Evolutionary conservation across 495 filamentous ascomycete species (phyloP), one percentile per base, ranked within the genome.

Genomic region (Xeromyces bisporus): DNA sequence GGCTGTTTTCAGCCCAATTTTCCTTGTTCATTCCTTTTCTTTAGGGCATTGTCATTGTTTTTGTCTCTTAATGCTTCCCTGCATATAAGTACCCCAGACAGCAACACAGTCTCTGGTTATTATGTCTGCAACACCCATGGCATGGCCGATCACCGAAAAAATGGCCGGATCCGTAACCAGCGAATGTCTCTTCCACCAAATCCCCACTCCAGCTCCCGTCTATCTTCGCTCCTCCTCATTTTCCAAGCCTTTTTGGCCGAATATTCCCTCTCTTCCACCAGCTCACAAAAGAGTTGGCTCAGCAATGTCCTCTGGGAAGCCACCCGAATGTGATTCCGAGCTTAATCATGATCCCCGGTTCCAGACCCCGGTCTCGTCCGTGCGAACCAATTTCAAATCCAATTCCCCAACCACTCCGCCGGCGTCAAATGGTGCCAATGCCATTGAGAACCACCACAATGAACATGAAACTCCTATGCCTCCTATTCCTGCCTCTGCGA

Each of bases 181-280:
- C 30, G 27, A 31, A n/a, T n/a, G 13, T 47, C 51, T 26, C 46
- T 34, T 27, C 56, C 47, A 20, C 40, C 51, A 16, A 33, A 55
- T 20, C 46, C 20, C 58, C 17, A 50, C 56, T 35, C 58, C 58
- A 37, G 52, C 59, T 10, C 49, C 59, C 16, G 57, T 54, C 31
- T 61, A 61, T 37, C 46, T 58, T 28, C 54, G 49, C 31, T 51
- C 56, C 18, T 52, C 59, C 16, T 54, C 58, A 31, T 51, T 53
- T 6, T 37, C 48, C 10, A 31, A 36, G 14, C 33, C 38, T 34
- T 32, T 36, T 23, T n/a, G n/a, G n/a, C 46, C 35, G 39, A 42
- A 28, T 32, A 50, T 39, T 31, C 46, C 28, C 36, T 42, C 10
- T 40, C 50, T 16, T 46, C 48, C 26, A 35, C 44, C 17, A 44